phyloP scores from a whole-genome alignment of 495 filamentous ascomycete genomes.

The Lasiosphaeris hirsuta region DNA sequence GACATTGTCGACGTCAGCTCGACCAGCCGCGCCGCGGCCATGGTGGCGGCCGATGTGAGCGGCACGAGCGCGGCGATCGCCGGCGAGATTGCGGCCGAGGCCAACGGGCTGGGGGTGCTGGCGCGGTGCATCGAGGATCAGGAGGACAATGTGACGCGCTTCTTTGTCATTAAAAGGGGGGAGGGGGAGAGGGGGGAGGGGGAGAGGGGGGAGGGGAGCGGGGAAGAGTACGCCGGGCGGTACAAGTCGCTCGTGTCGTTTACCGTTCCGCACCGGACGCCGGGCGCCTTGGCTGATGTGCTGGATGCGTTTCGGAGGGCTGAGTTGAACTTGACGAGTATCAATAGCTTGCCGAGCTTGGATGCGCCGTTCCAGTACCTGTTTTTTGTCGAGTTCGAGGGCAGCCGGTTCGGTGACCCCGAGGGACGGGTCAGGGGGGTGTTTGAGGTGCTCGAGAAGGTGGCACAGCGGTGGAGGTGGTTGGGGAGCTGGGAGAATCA shows the following conservation, averaged over 20 bases:
- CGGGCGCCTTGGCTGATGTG: conserved; percentile 78
- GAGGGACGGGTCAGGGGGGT: conserved; percentile 50
- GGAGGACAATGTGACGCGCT: conserved; percentile 81
- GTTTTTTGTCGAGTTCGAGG: conserved; percentile 89
- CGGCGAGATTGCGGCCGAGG: conserved; percentile 64
- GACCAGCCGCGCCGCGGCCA: conserved; percentile 76
- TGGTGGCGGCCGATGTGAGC: conserved; percentile 57
- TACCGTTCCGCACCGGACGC: conserved; percentile 69
- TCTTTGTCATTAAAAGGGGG: conserved; percentile 66
- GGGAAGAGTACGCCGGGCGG: conserved; percentile 9
- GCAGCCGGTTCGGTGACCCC: conserved; percentile 46
- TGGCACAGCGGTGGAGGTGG: conserved; percentile 48
- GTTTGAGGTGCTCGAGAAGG: conserved; percentile 39
- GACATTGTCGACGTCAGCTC: conserved; percentile 83
- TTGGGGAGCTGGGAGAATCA: conserved; percentile 54
- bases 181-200: conserved; percentile 4
- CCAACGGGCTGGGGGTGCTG: conserved; percentile 64
- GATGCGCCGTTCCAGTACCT: conserved; percentile 81
- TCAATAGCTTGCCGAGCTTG: conserved; percentile 79
- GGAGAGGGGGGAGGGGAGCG: background rate
- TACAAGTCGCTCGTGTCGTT: conserved; percentile 79
- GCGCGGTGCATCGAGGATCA: conserved; percentile 77
- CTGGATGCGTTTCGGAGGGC: conserved; percentile 70
- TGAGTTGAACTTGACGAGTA: conserved; percentile 82
- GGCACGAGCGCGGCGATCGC: conserved; percentile 74